Evolutionary conservation across 257 asterid species (phyloP).

Genomic region (Salvia hispanica): DNA sequence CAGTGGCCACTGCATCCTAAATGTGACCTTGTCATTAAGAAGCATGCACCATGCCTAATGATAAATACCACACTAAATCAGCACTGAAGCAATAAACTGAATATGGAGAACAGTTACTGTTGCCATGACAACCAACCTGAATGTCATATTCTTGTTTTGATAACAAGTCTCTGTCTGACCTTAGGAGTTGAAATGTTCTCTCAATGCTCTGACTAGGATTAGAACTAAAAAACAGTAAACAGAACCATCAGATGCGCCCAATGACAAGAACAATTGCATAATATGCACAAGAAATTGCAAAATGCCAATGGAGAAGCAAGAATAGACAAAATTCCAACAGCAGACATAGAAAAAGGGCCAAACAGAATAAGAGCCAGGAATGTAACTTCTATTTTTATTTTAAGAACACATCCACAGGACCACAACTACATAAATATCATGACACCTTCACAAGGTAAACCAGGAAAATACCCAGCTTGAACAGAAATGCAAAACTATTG

Average conservation of each 20-base stretch:
- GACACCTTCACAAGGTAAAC: constrained; percentile 22
- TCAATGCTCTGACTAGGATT: constrained; percentile 84
- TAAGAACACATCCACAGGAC: neutral
- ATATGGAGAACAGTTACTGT: constrained; percentile 20
- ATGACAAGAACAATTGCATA: constrained; percentile 18
- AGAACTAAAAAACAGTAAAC: constrained; percentile 50
- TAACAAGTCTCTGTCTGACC: constrained; percentile 82
- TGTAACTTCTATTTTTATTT: neutral
- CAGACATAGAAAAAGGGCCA: neutral
- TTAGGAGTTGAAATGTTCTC: constrained; percentile 79
- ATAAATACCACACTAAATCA: constrained; percentile 28
- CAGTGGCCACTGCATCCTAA: constrained; percentile 98
- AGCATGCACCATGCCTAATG: constrained; percentile 96
- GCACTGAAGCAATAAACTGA: constrained; percentile 16
- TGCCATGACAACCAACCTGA: constrained; percentile 67
- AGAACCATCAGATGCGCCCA: constrained; percentile 24
- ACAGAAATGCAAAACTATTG: constrained; percentile 15
- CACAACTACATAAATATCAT: constrained; percentile 8
- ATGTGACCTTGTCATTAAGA: constrained; percentile 87
- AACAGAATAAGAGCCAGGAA: constrained; percentile 4
- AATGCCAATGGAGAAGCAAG: neutral
- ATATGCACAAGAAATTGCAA: constrained; percentile 17
- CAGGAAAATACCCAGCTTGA: constrained; percentile 9
- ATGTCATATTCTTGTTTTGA: constrained; percentile 80
- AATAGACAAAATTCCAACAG: neutral